A percentile compares a stretch with the other conserved stretches of the same genome.
These are phyloP conservation scores for Colletotrichum melonis DNA, from an alignment of 2,329 filamentous ascomycete genomes.

Conservation along the genomic window DNA sequence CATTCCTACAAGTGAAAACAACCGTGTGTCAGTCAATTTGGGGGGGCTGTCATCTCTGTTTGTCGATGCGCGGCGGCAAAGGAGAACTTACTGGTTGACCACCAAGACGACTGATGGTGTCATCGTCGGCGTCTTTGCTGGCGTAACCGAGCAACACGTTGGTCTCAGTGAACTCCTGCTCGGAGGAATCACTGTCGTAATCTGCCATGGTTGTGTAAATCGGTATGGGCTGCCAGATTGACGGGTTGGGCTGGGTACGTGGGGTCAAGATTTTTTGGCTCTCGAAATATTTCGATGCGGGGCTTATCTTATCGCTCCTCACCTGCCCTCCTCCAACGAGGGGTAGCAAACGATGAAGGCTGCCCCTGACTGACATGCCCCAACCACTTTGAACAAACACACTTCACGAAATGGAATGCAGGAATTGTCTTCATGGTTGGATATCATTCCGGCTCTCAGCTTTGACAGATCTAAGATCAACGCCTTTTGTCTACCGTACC, in stretches of 20 bases:
- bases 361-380: neutral
- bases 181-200: constrained; percentile 83
- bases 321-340: neutral
- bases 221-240: neutral
- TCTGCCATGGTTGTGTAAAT: constrained; percentile 66
- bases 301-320: constrained; percentile 43
- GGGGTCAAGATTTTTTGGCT: constrained; percentile 54
- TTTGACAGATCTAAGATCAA: constrained; percentile 37
- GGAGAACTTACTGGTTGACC: constrained; percentile 78
- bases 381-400: neutral
- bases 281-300: constrained; percentile 42
- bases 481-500: constrained; percentile 52
- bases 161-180: constrained; percentile 79
- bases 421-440: constrained; percentile 16
- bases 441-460: constrained; percentile 36
- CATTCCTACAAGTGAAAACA: constrained; percentile 71
- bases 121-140: constrained; percentile 80
- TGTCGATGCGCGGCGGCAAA: constrained; percentile 1
- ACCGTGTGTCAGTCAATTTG: constrained; percentile 18
- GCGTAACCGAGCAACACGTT: constrained; percentile 92
- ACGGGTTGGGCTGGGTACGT: constrained; percentile 33
- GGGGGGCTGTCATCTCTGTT: neutral
- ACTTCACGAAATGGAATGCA: neutral
- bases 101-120: constrained; percentile 88
- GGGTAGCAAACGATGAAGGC: neutral